Evolutionary conservation across 176 grass and related monocot species (phyloP).

Genomic region (Melocanna baccifera): DNA sequence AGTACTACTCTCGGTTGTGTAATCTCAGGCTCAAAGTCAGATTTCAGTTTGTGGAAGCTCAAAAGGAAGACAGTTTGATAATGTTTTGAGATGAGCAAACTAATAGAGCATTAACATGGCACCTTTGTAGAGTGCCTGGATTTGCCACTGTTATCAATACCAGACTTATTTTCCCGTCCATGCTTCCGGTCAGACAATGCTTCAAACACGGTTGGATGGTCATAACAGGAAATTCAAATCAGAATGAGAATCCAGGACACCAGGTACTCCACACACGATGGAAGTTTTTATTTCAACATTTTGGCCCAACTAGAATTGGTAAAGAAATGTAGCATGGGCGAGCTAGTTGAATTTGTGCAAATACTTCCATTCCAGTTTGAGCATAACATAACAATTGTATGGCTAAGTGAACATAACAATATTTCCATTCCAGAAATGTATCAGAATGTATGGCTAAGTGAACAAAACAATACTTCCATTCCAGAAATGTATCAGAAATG

Average conservation of each 20-base stretch:
- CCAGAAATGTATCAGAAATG: too few species aligned
- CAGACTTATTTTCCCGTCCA: slow-evolving; percentile 39
- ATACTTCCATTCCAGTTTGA: too few species aligned
- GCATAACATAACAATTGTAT: too few species aligned
- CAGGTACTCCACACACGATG: not conserved
- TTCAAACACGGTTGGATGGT: slow-evolving; percentile 59
- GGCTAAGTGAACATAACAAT: too few species aligned
- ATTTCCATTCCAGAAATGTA: too few species aligned
- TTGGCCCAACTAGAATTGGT: not conserved
- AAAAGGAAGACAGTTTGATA: not conserved
- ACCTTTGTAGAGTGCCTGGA: slow-evolving; percentile 59
- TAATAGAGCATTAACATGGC: not conserved
- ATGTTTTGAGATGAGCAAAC: slow-evolving; percentile 16
- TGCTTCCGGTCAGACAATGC: slow-evolving; percentile 47
- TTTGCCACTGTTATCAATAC: slow-evolving; percentile 44
- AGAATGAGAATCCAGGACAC: not conserved
- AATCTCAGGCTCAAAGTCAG: not conserved
- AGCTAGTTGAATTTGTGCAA: too few species aligned
- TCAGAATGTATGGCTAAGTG: too few species aligned
- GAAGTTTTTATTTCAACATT: not conserved
- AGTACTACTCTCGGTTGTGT: not conserved
- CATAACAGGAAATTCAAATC: slow-evolving; percentile 28
- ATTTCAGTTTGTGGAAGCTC: not conserved
- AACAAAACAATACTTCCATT: too few species aligned
- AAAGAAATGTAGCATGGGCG: too few species aligned